Conservation (phyloP, 441 rosid species). For the Lagerstroemia fauriei region DNA sequence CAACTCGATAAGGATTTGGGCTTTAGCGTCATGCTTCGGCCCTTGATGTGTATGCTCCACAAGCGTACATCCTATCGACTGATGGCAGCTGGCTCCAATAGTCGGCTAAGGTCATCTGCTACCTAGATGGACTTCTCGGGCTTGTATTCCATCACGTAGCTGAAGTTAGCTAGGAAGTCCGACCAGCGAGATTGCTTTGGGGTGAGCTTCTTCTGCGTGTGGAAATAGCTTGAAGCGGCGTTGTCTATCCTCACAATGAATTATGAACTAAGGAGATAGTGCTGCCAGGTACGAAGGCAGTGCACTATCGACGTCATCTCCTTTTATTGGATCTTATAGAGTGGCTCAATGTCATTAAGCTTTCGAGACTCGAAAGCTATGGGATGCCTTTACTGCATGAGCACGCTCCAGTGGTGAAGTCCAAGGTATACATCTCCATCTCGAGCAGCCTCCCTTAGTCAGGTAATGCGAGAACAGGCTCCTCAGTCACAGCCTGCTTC, state of each 20-base stretch:
- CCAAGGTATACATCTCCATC: background rate
- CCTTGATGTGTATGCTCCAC: background rate
- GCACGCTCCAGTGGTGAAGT: background rate
- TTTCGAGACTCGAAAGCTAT: background rate
- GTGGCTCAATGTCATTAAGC: background rate
- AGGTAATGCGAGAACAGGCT: background rate
- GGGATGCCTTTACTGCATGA: background rate
- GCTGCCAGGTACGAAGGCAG: background rate
- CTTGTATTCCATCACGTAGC: background rate
- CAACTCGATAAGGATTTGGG: background rate
- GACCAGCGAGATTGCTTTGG: background rate
- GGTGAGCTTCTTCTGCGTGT: background rate
- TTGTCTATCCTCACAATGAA: constrained; percentile 6
- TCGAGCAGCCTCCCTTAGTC: background rate
- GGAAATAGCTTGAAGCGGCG: background rate
- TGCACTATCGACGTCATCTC: background rate
- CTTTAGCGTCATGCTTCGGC: background rate
- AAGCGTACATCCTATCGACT: background rate
- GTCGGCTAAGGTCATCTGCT: background rate
- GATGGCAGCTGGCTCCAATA: background rate
- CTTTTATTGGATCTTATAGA: background rate
- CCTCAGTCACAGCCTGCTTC: background rate
- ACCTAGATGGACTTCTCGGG: background rate
- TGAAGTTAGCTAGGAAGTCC: background rate
- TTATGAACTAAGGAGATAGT: background rate